phyloP scores from a whole-genome alignment of 768 basidiomycete species.

The Filobasidium floriforme region DNA sequence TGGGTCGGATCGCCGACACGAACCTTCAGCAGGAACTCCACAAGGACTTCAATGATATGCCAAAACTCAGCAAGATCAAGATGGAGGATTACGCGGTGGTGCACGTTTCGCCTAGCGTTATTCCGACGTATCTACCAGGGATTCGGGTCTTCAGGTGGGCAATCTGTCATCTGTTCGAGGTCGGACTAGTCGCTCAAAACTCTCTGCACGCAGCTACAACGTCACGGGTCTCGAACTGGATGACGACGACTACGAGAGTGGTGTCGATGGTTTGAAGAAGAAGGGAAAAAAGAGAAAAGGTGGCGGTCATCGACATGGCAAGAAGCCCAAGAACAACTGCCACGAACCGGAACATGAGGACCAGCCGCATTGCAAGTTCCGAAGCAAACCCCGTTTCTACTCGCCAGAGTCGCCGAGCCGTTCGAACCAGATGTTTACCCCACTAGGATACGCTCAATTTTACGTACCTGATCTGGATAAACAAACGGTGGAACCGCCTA shows the following conservation, averaged over 20 bases:
- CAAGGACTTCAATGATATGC: slow-evolving; percentile 60
- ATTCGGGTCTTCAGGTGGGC: slow-evolving; percentile 65
- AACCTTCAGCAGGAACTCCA: slow-evolving; percentile 50
- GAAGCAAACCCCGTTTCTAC: slow-evolving; percentile 52
- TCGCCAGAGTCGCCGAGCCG: slow-evolving; percentile 60
- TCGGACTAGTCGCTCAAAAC: too few species aligned
- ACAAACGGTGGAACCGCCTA: slow-evolving; percentile 53
- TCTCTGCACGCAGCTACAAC: slow-evolving; percentile 52
- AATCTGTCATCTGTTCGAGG: background rate
- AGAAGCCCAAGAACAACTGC: slow-evolving; percentile 49
- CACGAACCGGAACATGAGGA: slow-evolving; percentile 38
- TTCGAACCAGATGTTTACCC: slow-evolving; percentile 61
- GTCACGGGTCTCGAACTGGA: slow-evolving; percentile 47
- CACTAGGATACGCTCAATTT: slow-evolving; percentile 80
- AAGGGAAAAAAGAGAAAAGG: slow-evolving; percentile 10
- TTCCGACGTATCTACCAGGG: slow-evolving; percentile 79
- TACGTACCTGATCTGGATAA: slow-evolving; percentile 54
- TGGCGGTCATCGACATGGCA: slow-evolving; percentile 26
- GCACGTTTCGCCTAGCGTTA: slow-evolving; percentile 71
- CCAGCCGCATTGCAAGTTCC: slow-evolving; percentile 43
- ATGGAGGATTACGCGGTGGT: slow-evolving; percentile 64
- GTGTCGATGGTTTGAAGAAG: background rate
- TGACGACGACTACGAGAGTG: slow-evolving; percentile 10
- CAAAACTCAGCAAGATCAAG: slow-evolving; percentile 49
- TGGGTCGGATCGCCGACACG: slow-evolving; percentile 47